Evolutionary conservation across 345 rosid genomes (phyloP).

Genomic region (Populus pruinosa): DNA sequence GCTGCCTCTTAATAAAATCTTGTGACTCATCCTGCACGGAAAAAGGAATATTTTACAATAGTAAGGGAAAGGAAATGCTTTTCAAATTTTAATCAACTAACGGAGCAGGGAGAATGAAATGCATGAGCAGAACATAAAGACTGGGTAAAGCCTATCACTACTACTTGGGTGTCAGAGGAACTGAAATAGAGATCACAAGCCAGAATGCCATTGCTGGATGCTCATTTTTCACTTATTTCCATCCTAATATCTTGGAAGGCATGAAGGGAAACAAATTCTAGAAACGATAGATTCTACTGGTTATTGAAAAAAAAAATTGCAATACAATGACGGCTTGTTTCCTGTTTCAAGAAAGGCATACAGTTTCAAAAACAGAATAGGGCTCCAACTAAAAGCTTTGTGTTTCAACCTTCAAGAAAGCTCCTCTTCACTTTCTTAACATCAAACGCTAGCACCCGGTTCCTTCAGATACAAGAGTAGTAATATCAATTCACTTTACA

Average conservation of each 20-base stretch:
- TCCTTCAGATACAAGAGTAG: not conserved
- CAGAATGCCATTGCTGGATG: not conserved
- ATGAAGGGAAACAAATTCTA: not conserved
- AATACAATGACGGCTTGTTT: not conserved
- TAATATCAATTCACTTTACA: not conserved
- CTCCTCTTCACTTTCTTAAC: not conserved
- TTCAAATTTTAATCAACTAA: not conserved
- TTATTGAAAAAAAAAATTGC: not conserved
- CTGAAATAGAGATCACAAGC: not conserved
- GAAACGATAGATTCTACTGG: not conserved
- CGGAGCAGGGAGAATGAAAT: not conserved
- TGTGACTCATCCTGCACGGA: constrained; percentile 83
- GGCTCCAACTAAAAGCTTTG: not conserved
- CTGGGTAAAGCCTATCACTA: not conserved
- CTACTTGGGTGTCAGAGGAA: not conserved
- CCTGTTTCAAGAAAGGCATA: not conserved
- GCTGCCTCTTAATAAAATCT: constrained; percentile 93
- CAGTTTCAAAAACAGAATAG: not conserved
- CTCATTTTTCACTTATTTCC: not conserved
- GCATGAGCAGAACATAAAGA: not conserved
- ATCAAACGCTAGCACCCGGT: not conserved
- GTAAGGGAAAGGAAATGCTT: not conserved
- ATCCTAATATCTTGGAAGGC: not conserved
- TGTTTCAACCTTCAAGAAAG: not conserved
- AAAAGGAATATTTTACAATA: not conserved